These are phyloP conservation scores for Quercus tomentella DNA, from an alignment of 331 rosid species.

Conservation along the genomic window DNA sequence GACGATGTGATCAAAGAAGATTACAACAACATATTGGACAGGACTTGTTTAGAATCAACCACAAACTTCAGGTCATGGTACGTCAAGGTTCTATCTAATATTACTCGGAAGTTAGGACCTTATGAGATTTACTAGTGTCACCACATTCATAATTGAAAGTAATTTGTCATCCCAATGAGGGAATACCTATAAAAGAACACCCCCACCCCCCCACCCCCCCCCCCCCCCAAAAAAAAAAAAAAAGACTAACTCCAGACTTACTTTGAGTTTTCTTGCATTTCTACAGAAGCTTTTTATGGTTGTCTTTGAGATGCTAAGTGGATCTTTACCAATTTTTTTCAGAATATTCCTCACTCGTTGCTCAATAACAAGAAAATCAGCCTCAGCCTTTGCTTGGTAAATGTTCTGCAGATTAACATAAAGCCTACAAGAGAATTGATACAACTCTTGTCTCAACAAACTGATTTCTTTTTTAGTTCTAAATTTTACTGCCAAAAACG, in stretches of 20 bases:
- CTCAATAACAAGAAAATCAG: constrained; percentile 77
- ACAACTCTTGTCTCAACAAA: constrained; percentile 23
- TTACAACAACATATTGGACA: too few relatives aligned
- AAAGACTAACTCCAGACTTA: constrained; percentile 35
- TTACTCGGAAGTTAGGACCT: too few relatives aligned
- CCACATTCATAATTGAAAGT: neutral
- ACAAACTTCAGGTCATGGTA: too few relatives aligned
- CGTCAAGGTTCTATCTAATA: too few relatives aligned
- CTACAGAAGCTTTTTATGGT: constrained; percentile 79
- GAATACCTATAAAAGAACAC: too few relatives aligned
- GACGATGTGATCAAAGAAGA: too few relatives aligned
- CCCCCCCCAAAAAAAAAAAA: neutral
- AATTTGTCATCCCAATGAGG: neutral
- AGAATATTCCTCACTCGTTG: constrained; percentile 53
- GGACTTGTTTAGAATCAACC: too few relatives aligned
- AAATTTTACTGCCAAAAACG: neutral
- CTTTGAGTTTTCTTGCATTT: constrained; percentile 93
- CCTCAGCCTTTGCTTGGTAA: constrained; percentile 93
- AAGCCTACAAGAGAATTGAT: constrained; percentile 51
- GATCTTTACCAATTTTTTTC: constrained; percentile 82
- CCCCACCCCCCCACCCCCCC: too few relatives aligned
- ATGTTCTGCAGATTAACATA: constrained; percentile 84
- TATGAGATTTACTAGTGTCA: neutral
- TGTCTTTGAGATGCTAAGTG: constrained; percentile 71
- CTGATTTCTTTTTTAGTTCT: neutral